These are phyloP conservation scores for Starmerella roubikii DNA, from an alignment of 805 yeast species.

Conservation along the genomic window DNA sequence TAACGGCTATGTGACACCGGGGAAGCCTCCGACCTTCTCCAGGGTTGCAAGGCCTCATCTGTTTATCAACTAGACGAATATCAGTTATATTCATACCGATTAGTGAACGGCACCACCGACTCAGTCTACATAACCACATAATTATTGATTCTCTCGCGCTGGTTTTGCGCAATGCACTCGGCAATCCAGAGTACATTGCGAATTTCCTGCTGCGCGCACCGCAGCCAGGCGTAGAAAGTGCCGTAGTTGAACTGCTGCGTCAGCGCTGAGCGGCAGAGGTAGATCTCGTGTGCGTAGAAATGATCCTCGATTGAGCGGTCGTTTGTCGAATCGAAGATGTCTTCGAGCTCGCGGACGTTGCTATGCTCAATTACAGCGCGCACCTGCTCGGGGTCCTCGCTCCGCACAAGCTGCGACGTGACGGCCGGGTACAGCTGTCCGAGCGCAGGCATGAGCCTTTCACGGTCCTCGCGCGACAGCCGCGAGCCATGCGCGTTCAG, in stretches of 20 bases:
- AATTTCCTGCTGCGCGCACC: slow-evolving; percentile 90
- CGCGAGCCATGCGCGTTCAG: slow-evolving; percentile 81
- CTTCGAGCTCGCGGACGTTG: slow-evolving; percentile 24
- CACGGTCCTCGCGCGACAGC: slow-evolving; percentile 57
- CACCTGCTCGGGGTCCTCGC: slow-evolving; percentile 79
- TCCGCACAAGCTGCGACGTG: slow-evolving; percentile 50
- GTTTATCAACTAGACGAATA: no score
- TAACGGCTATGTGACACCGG: no score
- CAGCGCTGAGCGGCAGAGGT: slow-evolving; percentile 78
- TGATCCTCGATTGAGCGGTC: slow-evolving; percentile 77
- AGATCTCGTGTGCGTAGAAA: slow-evolving; percentile 86
- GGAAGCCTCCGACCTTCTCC: no score
- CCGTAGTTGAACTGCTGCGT: slow-evolving; percentile 90
- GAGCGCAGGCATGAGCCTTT: slow-evolving; percentile 59
- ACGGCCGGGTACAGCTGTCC: slow-evolving; percentile 69
- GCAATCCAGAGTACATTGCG: slow-evolving; percentile 99
- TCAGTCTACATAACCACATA: slow-evolving; percentile 84
- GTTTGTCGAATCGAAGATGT: slow-evolving; percentile 34
- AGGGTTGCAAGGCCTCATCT: no score
- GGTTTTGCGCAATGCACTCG: slow-evolving; percentile 97
- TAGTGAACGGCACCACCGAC: no score
- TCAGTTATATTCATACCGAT: no score
- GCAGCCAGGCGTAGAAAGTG: slow-evolving; percentile 92
- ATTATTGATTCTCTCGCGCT: slow-evolving; percentile 81
- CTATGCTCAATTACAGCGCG: slow-evolving; percentile 29